These are phyloP conservation scores for Amphicarpaea edgeworthii DNA, from an alignment of 306 rosid genomes.

Conservation along the genomic window DNA sequence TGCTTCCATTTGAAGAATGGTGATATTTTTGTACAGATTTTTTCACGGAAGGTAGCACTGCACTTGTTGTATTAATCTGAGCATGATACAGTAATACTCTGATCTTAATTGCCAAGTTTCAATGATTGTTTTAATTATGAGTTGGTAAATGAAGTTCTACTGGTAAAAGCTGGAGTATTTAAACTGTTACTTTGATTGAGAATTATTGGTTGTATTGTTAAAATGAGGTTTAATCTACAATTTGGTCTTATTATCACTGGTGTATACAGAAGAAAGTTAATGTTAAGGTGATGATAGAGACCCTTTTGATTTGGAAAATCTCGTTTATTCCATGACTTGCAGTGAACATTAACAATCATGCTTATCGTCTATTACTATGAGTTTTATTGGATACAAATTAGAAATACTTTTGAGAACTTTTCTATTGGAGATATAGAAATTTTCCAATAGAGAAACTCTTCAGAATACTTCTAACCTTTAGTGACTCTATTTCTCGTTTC, in stretches of 20 bases:
- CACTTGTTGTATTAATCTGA: constrained; percentile 24
- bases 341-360: not conserved
- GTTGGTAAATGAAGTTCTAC: not conserved
- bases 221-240: not conserved
- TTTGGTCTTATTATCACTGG: not conserved
- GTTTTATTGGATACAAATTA: no score
- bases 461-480: no score
- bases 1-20: not conserved
- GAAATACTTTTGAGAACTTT: no score
- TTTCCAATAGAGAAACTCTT: no score
- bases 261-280: not conserved
- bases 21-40: constrained; percentile 23
- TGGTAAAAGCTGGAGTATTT: not conserved
- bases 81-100: not conserved
- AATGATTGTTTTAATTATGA: not conserved
- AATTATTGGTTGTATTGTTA: not conserved
- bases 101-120: not conserved
- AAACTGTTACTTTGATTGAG: not conserved
- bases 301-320: not conserved
- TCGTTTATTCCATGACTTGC: not conserved
- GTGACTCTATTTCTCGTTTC: not conserved
- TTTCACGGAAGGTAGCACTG: not conserved
- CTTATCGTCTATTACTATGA: no score
- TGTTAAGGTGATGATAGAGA: not conserved
- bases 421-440: no score